Evolutionary conservation across 2,329 filamentous ascomycete genomes (phyloP).

Genomic region (Blastomyces silverae): DNA sequence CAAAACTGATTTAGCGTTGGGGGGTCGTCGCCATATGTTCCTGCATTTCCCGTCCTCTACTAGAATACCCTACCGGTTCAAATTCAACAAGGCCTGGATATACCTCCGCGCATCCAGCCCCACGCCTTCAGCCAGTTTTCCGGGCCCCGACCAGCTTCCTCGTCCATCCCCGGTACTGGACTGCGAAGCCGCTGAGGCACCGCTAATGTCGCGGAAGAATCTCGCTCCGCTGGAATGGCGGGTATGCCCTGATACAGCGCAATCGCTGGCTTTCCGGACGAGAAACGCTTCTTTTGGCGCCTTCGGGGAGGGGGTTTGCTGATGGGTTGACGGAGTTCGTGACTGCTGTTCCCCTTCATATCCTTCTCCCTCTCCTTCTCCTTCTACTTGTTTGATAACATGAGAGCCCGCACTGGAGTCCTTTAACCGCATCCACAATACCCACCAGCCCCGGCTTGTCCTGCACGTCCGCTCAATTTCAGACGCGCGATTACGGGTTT

Average conservation of each 20-base stretch:
- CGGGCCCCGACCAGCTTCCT: slow-evolving; percentile 25
- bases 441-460: slow-evolving; percentile 60
- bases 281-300: slow-evolving; percentile 40
- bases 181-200: slow-evolving; percentile 28
- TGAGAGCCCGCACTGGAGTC: slow-evolving; percentile 8
- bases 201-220: slow-evolving; percentile 39
- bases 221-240: slow-evolving; percentile 30
- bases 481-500: slow-evolving; percentile 41
- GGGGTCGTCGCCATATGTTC: no score
- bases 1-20: neutral
- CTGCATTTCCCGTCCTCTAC: no score
- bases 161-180: slow-evolving; percentile 26
- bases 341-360: slow-evolving; percentile 8
- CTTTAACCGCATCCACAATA: slow-evolving; percentile 56
- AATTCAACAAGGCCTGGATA: slow-evolving; percentile 41
- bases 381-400: slow-evolving; percentile 9
- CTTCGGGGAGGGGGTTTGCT: neutral
- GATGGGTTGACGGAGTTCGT: neutral
- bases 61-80: slow-evolving; percentile 33
- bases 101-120: slow-evolving; percentile 44
- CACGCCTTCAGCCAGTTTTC: slow-evolving; percentile 40
- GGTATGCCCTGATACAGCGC: slow-evolving; percentile 30
- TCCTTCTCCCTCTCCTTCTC: slow-evolving; percentile 1
- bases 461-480: slow-evolving; percentile 58
- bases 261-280: slow-evolving; percentile 42